Evolutionary conservation across 345 rosid species (phyloP), one percentile per base, ranked within the genome.

Genomic region (Eucalyptus coolabah): DNA sequence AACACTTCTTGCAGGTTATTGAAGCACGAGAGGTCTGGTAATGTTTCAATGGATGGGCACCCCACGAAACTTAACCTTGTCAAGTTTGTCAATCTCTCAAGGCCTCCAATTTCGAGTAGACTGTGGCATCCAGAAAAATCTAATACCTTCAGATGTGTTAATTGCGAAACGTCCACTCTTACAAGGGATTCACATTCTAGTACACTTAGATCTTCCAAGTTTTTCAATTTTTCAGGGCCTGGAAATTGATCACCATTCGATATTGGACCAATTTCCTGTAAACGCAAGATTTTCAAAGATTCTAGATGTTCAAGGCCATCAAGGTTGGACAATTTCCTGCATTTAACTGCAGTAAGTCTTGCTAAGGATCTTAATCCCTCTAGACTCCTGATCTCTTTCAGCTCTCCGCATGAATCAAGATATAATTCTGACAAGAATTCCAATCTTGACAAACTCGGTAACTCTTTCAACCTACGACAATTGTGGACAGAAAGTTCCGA

Each of bases 111-210:
- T 51, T 51, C 23, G 9, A 17, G 2, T 51, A 51, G 21, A 17
- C 17, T 51, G 7, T 4, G 0, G 23, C 21, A 51, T 51, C 54
- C 23, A 1, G 8, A 1, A 17, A 17, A 17, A 17, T 2, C 3
- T 51, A 51, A 51, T 0, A 0, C 0, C 21, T 6, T 0, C 3
- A 51, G 0, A 17, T 17, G 2, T 51, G 56, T 53, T 18, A 18
- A 18, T 18, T 18, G 56, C 9, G 23, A 18, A 53, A 53, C 9
- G 23, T 18, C 21, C 4, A 3, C 9, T 53, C 56, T 53, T 53
- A 53, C 21, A 3, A 53, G 56, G 56, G 23, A 18, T 23, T 53
- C 9, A 17, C 56, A 53, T 2, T 0, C 4, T 8, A 0, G 1
- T 56, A 49, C 2, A 1, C 0, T 2, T 12, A 49, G 50, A 1